Base-by-base conservation (phyloP, 345 rosid genomes). In the Carallia pectinifolia region DNA sequence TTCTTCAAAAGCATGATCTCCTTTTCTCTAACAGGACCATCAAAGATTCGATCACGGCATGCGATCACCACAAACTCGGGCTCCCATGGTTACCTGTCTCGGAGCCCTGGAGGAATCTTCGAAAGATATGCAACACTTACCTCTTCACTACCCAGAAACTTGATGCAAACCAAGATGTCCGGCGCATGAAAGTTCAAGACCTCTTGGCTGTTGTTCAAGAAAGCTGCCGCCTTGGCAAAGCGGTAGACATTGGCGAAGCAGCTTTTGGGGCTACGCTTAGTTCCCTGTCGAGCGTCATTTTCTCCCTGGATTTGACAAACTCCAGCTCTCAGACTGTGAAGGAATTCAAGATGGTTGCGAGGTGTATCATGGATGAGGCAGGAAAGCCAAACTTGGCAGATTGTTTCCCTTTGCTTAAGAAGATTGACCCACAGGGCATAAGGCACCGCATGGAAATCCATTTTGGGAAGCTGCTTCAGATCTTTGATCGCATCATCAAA, bases 311-410 rank as follows among this genome's bases (percentile, higher is more conserved):
- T 53, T 6, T 81, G 72, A 65, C 73, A 0, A 64, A 70, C 31
- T 66, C 68, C 0, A 52, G 27, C 12, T 75, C 80, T 2, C 73
- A 65, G 36, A 61, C 61, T 1, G 73, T 44, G 0, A 55, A 39
- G 34, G 80, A 77, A 63, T 65, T 81, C 8, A 75, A 80, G 70
- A 63, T 68, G 67, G 65, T 47, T 7, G 68, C 58, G 34, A 9
- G 64, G 70, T 1, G 58, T 6, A 54, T 76, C 5, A 66, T 34
- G 66, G 79, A 71, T n/a, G 84, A 80, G 64, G 73, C 38, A 5
- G 85, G 85, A 5, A 82, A 79, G 66, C 84, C 81, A 3, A 82
- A 82, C 72, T 31, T 85, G 55, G 77, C 64, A 0, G 83, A 85
- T 29, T 77, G 69, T 53, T 85, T 80, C 60, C 84, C 81, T 6